Evolutionary conservation across 176 grass and related monocot species (phyloP).

Genomic region (Zoysia pacifica): DNA sequence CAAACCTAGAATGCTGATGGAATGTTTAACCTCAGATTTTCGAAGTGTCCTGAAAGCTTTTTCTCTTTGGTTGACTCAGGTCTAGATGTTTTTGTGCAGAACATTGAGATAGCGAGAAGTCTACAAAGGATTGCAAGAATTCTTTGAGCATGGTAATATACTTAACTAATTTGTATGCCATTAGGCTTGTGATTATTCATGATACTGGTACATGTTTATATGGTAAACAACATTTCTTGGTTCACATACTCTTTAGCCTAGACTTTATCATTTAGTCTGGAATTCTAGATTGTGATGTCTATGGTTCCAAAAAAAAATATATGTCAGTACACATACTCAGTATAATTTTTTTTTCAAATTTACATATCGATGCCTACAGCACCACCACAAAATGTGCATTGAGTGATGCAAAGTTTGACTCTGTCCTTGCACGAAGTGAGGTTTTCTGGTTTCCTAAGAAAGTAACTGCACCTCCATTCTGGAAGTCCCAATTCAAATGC

Average conservation of each 20-base stretch:
- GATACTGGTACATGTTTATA: background rate
- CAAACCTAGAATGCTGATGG: constrained; percentile 84
- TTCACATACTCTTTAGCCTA: background rate
- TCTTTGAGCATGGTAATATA: constrained; percentile 74
- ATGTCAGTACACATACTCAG: background rate
- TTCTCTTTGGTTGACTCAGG: constrained; percentile 70
- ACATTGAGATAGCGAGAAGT: constrained; percentile 87
- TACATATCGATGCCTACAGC: background rate
- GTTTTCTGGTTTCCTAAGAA: background rate
- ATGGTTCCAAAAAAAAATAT: background rate
- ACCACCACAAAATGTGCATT: background rate
- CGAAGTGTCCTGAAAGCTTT: constrained; percentile 75
- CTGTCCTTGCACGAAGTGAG: background rate
- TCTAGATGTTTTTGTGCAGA: constrained; percentile 89
- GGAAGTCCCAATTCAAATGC: constrained; percentile 6
- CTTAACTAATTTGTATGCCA: background rate
- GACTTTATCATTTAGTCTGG: background rate
- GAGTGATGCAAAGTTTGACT: background rate
- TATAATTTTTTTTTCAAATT: background rate
- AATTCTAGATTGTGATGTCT: background rate
- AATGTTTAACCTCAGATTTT: constrained; percentile 93
- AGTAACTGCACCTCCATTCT: background rate
- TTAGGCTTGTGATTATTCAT: background rate
- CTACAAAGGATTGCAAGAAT: constrained; percentile 86
- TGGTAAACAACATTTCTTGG: background rate